A percentile compares a stretch with the other conserved stretches of the same genome.
phyloP scores from a whole-genome alignment of 2,329 filamentous ascomycete genomes.

The Fusarium abutilonis region DNA sequence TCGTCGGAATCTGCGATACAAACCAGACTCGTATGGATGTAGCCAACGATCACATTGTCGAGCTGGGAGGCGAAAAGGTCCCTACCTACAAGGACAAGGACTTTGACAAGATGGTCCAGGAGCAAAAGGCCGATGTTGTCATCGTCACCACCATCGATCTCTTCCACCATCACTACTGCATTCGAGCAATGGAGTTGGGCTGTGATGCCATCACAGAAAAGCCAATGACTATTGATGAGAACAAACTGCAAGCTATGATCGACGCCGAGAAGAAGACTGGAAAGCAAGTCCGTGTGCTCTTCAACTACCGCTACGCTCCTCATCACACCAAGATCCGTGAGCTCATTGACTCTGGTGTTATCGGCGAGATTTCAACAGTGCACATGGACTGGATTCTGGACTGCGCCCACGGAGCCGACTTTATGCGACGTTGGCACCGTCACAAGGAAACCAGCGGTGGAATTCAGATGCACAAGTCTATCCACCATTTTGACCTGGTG shows the following conservation, averaged over 20 bases:
- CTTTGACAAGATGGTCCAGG: slow-evolving; percentile 67
- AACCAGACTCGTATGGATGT: slow-evolving; percentile 68
- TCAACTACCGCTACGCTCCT: slow-evolving; percentile 72
- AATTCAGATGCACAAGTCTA: slow-evolving; percentile 70
- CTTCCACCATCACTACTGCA: slow-evolving; percentile 68
- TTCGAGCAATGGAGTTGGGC: slow-evolving; percentile 66
- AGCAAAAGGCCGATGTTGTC: slow-evolving; percentile 67
- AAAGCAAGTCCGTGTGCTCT: slow-evolving; percentile 64
- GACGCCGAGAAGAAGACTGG: slow-evolving; percentile 45
- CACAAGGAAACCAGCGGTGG: slow-evolving; percentile 69
- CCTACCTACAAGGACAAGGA: slow-evolving; percentile 64
- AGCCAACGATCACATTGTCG: slow-evolving; percentile 60
- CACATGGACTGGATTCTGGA: slow-evolving; percentile 73
- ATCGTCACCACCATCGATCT: slow-evolving; percentile 72
- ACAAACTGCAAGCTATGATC: slow-evolving; percentile 61
- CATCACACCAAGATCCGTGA: slow-evolving; percentile 69
- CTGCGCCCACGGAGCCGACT: slow-evolving; percentile 69
- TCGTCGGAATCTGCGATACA: slow-evolving; percentile 69
- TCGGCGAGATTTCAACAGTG: slow-evolving; percentile 65
- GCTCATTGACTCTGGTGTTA: slow-evolving; percentile 62
- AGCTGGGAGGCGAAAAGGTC: slow-evolving; percentile 59
- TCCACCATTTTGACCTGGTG: slow-evolving; percentile 71
- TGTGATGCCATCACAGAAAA: slow-evolving; percentile 70
- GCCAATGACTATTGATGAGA: slow-evolving; percentile 70
- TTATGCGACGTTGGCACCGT: slow-evolving; percentile 71